phyloP scores from a whole-genome alignment of 169 alveolate species.

The Eimeria tenella region DNA sequence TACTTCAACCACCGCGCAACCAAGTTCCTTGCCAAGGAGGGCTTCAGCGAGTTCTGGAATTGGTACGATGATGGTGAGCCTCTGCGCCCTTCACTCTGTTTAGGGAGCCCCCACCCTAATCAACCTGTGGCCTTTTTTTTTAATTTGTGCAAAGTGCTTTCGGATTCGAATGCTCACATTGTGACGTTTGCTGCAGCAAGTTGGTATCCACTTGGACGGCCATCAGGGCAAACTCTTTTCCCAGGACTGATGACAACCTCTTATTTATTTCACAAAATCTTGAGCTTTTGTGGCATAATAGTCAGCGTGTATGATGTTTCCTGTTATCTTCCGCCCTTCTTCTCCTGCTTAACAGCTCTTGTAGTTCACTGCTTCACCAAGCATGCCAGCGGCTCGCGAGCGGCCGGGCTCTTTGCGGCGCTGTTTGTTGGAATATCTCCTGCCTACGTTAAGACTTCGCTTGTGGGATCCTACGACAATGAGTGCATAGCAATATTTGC shows the following conservation, averaged over 20 bases:
- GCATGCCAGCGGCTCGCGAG: slow-evolving; percentile 91
- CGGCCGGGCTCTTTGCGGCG: slow-evolving; percentile 97
- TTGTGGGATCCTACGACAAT: slow-evolving; percentile 97
- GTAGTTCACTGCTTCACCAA: slow-evolving; percentile 83
- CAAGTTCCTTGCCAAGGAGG: slow-evolving; percentile 94
- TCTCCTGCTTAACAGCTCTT: slow-evolving; percentile 95
- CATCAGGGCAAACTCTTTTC: slow-evolving; percentile 98
- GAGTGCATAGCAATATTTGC: slow-evolving; percentile 99
- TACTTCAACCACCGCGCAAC: slow-evolving; percentile 98
- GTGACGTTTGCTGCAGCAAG: slow-evolving; percentile 83
- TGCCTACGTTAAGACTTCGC: slow-evolving; percentile 96
- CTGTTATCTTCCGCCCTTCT: slow-evolving; percentile 97
- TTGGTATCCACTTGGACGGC: slow-evolving; percentile 99
- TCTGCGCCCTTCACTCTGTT: background rate
- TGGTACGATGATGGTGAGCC: slow-evolving; percentile 95
- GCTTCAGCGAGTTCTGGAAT: slow-evolving; percentile 97
- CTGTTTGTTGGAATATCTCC: slow-evolving; percentile 98
- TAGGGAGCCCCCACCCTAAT: background rate
- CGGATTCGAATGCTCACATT: background rate
- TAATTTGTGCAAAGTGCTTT: too few relatives aligned
- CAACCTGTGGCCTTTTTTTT: background rate
- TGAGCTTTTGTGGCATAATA: slow-evolving; percentile 83
- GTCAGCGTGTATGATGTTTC: slow-evolving; percentile 96
- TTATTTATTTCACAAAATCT: slow-evolving; percentile 85
- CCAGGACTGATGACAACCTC: slow-evolving; percentile 99